Base-by-base conservation (phyloP, 1,139 yeast species). In the Sugiyamaella japonica region DNA sequence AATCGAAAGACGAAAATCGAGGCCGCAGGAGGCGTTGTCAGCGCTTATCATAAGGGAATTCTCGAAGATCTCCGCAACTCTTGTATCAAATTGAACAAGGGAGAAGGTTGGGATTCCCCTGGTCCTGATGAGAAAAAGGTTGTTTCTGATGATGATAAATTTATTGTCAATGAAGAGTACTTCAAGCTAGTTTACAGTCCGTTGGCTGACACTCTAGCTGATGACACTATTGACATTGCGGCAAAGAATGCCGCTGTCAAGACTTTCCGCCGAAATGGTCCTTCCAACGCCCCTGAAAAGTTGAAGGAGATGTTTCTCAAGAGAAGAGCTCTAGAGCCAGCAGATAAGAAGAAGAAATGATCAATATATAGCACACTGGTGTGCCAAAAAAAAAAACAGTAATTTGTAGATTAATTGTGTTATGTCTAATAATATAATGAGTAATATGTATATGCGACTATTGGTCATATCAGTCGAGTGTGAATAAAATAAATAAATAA, bases 11-110 rank as follows among this genome's bases (percentile, higher is more conserved):
- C 72, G 65, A 79, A 80, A 68, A 81, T 88, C 67, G 80, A 83
- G 63, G 78, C 82, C 63, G 80, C 76, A 61, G 97, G 97, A 54
- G 93, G 96, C 16, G 76, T 89, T 66, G 81, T 89, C 53, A 80
- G 80, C 63, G 96, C 97, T 8, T 88, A 84, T 70, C 83, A 82
- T 67, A 76, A 80, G 17, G 97, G 97, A 15, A 70, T 84, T 50
- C 82, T 90, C 63, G 80, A 78, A 32, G 75, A 72, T 50, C 77
- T 90, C 62, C 68, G 67, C 43, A 72, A 76, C 46, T 81, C 86
- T 63, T 95, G 95, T 32, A 76, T 84, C 32, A 71, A 71, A 23
- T 79, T 93, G 61, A 79, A 79, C 28, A 73, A 74, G 10, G 96
- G 95, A 53, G 98, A 93, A 75, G 98, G 98, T 36, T 93, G 68